Base-by-base conservation (phyloP, 345 rosid genomes). In the Moricandia moricandioides region DNA sequence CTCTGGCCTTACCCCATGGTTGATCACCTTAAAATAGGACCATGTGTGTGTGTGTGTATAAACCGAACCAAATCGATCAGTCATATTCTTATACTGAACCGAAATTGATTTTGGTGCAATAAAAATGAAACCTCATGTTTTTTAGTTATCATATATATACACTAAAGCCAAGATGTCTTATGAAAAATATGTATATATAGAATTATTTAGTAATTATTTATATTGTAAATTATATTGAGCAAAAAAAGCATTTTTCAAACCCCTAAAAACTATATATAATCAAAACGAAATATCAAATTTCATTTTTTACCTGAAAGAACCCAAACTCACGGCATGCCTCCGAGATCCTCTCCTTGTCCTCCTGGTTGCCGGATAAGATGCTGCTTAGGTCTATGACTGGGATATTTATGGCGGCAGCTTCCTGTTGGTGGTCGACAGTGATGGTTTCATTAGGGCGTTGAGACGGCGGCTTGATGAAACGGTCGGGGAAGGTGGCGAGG, bases 301-400 rank as follows among this genome's bases (percentile, higher is more conserved):
- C 43, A 60, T 54, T 64, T 14, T 26, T 60, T 68, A 75, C 96
- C 71, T 95, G 97, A 75, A 92, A 90, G 62, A 95, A 95, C 0
- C 98, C 98, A 93, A 96, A 94, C 16, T 86, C 86, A 1, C 87
- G 78, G 79, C 97, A 89, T 0, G 97, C 97, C 18, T 34, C 29
- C 0, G 85, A 80, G 16, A 94, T 73, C 65, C 43, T 78, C 62
- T 71, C 74, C 79, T 17, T 69, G n/a, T 76, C 79, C 3, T 76
- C n/a, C 30, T 69, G 35, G 31, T 69, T 69, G 3, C 78, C 84
- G 0, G 81, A 78, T 7, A 30, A 71, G 0, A 89, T 60, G 6
- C 88, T 88, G 0, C 67, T 24, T 4, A 94, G 85, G 79, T 94
- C 91, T 37, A 94, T 82, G n/a, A 94, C 54, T 0, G 98, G 98